Evolutionary conservation across 805 yeast genomes (phyloP), one percentile per base, ranked within the genome.

Genomic region (Suhomyces sp.): DNA sequence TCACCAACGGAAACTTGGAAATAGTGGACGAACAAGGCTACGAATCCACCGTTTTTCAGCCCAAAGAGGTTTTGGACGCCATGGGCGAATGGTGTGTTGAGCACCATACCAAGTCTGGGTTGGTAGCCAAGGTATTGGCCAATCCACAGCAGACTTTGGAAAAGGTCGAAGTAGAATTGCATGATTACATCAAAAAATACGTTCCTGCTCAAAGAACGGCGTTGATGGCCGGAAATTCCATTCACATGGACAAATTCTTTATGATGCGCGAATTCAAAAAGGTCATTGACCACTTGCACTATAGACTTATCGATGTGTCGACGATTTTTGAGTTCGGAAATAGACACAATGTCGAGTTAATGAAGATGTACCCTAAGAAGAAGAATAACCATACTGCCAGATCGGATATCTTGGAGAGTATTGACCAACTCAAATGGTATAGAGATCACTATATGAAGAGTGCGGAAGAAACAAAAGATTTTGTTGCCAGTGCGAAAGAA

Each of bases 71-170:
- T 1, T 74, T 94, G 76, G 87, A 84, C 56, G 61, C 66, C 3
- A 94, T 94, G 98, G 79, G 82, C 65, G 87, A 84, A 45, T 94
- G 98, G 98, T 93, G 98, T 70, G 71, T 80, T 10, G 73, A 79
- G 3, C 96, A 88, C 49, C 99, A 93, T 67, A 89, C 89, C 1
- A 65, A 69, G 47, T 72, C 78, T 5, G 99, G 99, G 0, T 76
- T 94, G 33, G 86, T 91, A 0, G 76, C 78, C n/a, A 83, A 83
- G 61, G 89, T 89, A 3, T 64, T 86, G 17, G 78, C 73, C 0
- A 77, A 87, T 24, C 73, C 75, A 1, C 62, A 67, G 15, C 81
- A 81, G 60, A 79, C 89, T 0, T 65, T 81, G 44, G 73, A 67
- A 31, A 73, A 79, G 31, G 98, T 89, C 1, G 87, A 90, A 57